phyloP scores from a whole-genome alignment of 2,329 filamentous ascomycete genomes.

The Aschersonia sp. region DNA sequence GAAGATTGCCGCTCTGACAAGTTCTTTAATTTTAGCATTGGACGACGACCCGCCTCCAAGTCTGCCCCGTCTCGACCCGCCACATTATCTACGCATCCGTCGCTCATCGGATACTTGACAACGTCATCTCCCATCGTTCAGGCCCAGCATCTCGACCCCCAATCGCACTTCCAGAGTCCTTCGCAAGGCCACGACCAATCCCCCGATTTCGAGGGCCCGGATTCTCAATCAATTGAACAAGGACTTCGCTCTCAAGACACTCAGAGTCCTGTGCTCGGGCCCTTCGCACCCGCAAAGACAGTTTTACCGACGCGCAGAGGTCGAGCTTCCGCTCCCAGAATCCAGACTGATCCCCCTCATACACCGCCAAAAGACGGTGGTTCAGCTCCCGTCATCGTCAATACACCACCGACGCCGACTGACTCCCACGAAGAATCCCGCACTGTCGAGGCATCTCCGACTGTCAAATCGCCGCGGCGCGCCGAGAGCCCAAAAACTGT shows the following conservation, averaged over 20 bases:
- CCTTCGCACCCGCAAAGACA: slow-evolving; percentile 15
- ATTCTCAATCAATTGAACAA: neutral
- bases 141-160: slow-evolving; percentile 28
- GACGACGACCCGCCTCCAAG: slow-evolving; percentile 8
- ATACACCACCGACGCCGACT: slow-evolving; percentile 51
- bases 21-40: neutral
- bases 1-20: neutral
- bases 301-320: slow-evolving; percentile 13
- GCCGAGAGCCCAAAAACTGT: slow-evolving; percentile 12
- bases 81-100: slow-evolving; percentile 38
- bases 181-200: slow-evolving; percentile 7
- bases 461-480: slow-evolving; percentile 15
- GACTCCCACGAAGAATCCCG: slow-evolving; percentile 18
- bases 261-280: slow-evolving; percentile 11
- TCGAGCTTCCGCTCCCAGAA: slow-evolving; percentile 12
- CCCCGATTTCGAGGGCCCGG: neutral
- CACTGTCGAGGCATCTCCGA: slow-evolving; percentile 10
- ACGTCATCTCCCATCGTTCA: slow-evolving; percentile 55
- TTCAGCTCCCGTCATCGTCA: slow-evolving; percentile 42
- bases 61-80: slow-evolving; percentile 13
- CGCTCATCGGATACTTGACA: slow-evolving; percentile 53
- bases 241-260: neutral
- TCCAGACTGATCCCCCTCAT: slow-evolving; percentile 22
- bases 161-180: slow-evolving; percentile 19
- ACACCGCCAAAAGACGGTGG: slow-evolving; percentile 33